These are phyloP conservation scores for Coemansia sp. DNA, from an alignment of 192 early-diverging fungal genomes.

Conservation along the genomic window DNA sequence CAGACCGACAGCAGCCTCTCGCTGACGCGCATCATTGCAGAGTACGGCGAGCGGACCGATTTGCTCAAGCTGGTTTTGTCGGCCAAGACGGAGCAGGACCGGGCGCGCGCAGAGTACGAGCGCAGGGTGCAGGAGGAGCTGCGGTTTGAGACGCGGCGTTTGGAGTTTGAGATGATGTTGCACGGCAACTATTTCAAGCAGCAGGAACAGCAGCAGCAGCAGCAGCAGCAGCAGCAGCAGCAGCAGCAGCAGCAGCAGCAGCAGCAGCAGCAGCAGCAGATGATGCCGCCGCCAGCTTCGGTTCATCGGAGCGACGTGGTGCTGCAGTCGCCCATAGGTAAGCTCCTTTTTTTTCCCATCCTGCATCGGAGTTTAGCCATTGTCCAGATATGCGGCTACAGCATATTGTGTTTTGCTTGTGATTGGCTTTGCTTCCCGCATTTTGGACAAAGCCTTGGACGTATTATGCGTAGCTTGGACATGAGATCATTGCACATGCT, in stretches of 20 bases:
- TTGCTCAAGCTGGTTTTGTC: constrained; percentile 41
- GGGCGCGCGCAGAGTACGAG: constrained; percentile 46
- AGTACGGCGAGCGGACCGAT: constrained; percentile 47
- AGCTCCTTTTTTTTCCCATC: constrained; percentile 2
- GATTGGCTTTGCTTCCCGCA: background rate
- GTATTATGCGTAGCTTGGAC: background rate
- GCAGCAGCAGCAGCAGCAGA: constrained; percentile 24
- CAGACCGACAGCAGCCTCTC: constrained; percentile 22
- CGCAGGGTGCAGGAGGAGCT: constrained; percentile 48
- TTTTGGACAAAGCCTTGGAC: background rate
- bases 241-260: constrained; percentile 35
- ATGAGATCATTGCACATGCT: constrained; percentile 2
- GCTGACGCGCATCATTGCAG: constrained; percentile 31
- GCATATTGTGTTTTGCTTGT: background rate
- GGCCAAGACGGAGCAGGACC: constrained; percentile 48
- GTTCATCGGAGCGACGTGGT: constrained; percentile 31
- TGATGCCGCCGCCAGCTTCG: constrained; percentile 5
- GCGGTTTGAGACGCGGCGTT: constrained; percentile 38
- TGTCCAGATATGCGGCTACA: constrained; percentile 1
- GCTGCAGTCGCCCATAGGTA: constrained; percentile 49
- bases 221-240: constrained; percentile 16
- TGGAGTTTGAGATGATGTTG: constrained; percentile 54
- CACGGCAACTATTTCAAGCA: constrained; percentile 45
- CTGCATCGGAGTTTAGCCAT: background rate
- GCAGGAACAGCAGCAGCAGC: constrained; percentile 34